These are phyloP conservation scores for Jasminum sambac DNA, from an alignment of 257 asterid genomes.

Conservation along the genomic window DNA sequence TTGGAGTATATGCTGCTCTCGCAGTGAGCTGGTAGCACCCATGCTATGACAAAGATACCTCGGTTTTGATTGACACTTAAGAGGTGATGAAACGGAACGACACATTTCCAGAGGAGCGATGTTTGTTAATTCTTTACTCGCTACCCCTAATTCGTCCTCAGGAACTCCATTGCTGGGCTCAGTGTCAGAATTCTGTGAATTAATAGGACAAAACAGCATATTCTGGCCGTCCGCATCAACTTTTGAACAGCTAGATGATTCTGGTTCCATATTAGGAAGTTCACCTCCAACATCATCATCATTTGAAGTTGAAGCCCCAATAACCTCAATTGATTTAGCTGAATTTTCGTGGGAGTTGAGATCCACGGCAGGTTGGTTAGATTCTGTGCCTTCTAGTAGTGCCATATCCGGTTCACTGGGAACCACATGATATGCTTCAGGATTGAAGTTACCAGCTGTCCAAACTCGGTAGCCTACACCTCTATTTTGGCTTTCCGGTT, in stretches of 20 bases:
- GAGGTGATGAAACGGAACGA: constrained; percentile 38
- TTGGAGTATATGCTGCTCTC: constrained; percentile 83
- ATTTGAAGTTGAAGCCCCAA: constrained; percentile 41
- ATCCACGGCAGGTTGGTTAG: constrained; percentile 36
- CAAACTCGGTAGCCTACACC: constrained; percentile 69
- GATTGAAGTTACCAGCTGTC: constrained; percentile 67
- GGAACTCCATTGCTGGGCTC: constrained; percentile 38
- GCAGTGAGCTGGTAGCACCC: constrained; percentile 51
- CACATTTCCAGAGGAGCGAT: constrained; percentile 33
- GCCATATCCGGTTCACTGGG: constrained; percentile 31
- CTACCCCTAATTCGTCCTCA: constrained; percentile 37
- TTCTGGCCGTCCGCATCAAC: constrained; percentile 36
- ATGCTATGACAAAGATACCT: constrained; percentile 59
- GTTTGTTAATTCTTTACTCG: constrained; percentile 29
- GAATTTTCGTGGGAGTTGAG: constrained; percentile 33
- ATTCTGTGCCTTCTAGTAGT: constrained; percentile 30
- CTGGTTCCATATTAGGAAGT: constrained; percentile 33
- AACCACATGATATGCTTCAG: constrained; percentile 39
- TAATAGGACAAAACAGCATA: constrained; percentile 38
- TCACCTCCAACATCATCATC: constrained; percentile 32
- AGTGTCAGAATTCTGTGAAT: constrained; percentile 34
- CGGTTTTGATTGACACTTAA: constrained; percentile 50
- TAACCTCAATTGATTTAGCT: constrained; percentile 38
- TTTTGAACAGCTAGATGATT: constrained; percentile 38
- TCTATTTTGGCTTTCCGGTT: constrained; percentile 61